Conservation (phyloP, 2,329 filamentous ascomycete species). For the Sporothrix pseudoabietina region DNA sequence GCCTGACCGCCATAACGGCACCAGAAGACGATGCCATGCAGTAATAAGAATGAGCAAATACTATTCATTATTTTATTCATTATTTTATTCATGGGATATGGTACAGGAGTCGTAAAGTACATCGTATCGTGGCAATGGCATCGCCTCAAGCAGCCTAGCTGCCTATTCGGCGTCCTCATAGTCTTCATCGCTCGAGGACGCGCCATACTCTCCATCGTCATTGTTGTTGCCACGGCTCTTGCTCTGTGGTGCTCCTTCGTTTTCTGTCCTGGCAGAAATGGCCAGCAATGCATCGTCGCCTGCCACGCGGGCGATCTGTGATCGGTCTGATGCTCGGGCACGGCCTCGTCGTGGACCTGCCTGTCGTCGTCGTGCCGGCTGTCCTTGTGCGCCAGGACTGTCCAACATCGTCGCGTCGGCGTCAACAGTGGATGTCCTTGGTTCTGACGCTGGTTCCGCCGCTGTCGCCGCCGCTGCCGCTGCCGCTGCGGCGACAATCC, state of each 20-base stretch:
- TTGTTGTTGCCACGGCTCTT: neutral
- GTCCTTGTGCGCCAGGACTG: neutral
- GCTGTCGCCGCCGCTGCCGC: too few species aligned
- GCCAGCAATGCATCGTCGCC: constrained; percentile 19
- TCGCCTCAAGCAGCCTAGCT: neutral
- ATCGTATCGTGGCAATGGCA: neutral
- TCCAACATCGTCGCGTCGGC: neutral
- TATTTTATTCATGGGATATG: neutral
- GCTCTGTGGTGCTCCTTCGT: neutral
- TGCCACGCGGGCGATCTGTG: neutral
- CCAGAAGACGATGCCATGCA: too few species aligned
- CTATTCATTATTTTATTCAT: too few species aligned
- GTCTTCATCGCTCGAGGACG: constrained; percentile 6
- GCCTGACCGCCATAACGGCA: too few species aligned
- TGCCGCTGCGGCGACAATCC: neutral
- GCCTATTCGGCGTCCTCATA: neutral
- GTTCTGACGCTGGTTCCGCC: too few species aligned
- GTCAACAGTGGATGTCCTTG: too few species aligned
- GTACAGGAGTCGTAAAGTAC: neutral
- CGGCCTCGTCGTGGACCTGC: neutral
- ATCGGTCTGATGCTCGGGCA: neutral
- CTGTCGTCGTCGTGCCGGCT: neutral
- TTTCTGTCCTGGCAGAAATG: neutral
- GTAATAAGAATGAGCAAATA: too few species aligned
- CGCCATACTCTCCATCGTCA: neutral